Evolutionary conservation across 2,329 filamentous ascomycete genomes (phyloP).

Genomic region (Beauveria bassiana): DNA sequence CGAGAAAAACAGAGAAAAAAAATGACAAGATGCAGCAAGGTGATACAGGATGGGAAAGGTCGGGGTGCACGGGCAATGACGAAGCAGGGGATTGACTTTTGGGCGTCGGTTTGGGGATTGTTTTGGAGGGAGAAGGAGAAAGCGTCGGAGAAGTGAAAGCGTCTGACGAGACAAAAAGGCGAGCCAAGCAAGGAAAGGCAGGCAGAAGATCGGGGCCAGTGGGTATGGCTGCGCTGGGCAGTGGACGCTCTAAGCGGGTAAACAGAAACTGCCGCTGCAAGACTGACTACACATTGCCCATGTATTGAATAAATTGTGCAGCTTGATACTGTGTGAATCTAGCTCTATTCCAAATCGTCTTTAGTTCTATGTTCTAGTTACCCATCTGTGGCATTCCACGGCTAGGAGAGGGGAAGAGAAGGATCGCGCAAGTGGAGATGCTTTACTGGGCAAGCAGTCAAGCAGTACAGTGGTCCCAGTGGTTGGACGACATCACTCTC

Average conservation of each 20-base stretch:
- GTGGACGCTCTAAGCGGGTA: background rate
- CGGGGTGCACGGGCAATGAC: background rate
- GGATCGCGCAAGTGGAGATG: too few relatives aligned
- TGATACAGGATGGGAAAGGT: background rate
- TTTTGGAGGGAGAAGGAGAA: slow-evolving; percentile 5
- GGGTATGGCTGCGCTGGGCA: background rate
- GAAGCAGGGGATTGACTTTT: background rate
- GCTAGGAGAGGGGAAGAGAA: too few relatives aligned
- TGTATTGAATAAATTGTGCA: too few relatives aligned
- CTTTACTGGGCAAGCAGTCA: too few relatives aligned
- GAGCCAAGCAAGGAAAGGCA: background rate
- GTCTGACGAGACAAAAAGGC: background rate
- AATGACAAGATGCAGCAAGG: background rate
- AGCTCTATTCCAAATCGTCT: too few relatives aligned
- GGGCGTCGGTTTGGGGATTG: slow-evolving; percentile 1
- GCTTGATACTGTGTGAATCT: too few relatives aligned
- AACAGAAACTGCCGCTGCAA: background rate
- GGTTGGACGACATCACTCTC: too few relatives aligned
- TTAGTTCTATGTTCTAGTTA: too few relatives aligned
- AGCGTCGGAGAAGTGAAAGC: background rate
- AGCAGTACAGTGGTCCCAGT: too few relatives aligned
- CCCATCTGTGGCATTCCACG: too few relatives aligned
- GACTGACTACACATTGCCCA: background rate
- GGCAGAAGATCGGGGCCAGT: background rate
- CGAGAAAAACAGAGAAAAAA: background rate